A percentile compares a stretch with the other conserved stretches of the same genome.
These are phyloP conservation scores for Colletotrichum siamense DNA, from an alignment of 2,329 filamentous ascomycete species.

Conservation along the genomic window DNA sequence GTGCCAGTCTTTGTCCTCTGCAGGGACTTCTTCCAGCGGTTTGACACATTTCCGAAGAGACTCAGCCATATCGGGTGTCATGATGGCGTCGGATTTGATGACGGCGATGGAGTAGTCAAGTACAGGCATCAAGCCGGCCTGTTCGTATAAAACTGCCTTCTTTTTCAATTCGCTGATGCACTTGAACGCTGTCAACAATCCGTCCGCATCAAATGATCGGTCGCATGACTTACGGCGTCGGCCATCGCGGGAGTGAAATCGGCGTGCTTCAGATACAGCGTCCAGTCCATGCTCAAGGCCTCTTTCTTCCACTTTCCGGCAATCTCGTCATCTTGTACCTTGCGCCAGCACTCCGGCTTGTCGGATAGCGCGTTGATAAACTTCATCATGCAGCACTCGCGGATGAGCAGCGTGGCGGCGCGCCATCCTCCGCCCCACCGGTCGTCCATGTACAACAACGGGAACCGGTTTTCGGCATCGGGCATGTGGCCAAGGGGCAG, in stretches of 20 bases:
- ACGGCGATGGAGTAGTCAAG: conserved; percentile 25
- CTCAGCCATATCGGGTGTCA: conserved; percentile 9
- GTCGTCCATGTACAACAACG: neutral
- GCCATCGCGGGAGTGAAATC: neutral
- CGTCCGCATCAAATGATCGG: neutral
- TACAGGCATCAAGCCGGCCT: conserved; percentile 38
- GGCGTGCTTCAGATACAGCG: neutral
- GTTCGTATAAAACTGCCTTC: conserved; percentile 48
- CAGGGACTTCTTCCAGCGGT: conserved; percentile 22
- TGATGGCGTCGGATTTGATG: conserved; percentile 27
- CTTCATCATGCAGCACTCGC: conserved; percentile 30
- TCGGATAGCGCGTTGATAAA: conserved; percentile 31
- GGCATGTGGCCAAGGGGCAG: neutral
- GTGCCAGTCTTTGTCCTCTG: conserved; percentile 52
- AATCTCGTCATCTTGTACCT: conserved; percentile 26
- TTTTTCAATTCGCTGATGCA: conserved; percentile 40
- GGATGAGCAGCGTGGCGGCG: neutral
- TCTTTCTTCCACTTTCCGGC: conserved; percentile 24
- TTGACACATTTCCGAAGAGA: conserved; percentile 22
- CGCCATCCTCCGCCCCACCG: neutral
- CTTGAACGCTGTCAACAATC: conserved; percentile 25
- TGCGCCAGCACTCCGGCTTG: conserved; percentile 29
- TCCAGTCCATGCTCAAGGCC: neutral
- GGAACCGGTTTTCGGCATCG: neutral
- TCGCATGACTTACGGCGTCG: neutral